Base-by-base conservation (phyloP, 306 rosid species). In the Medicago arabica region DNA sequence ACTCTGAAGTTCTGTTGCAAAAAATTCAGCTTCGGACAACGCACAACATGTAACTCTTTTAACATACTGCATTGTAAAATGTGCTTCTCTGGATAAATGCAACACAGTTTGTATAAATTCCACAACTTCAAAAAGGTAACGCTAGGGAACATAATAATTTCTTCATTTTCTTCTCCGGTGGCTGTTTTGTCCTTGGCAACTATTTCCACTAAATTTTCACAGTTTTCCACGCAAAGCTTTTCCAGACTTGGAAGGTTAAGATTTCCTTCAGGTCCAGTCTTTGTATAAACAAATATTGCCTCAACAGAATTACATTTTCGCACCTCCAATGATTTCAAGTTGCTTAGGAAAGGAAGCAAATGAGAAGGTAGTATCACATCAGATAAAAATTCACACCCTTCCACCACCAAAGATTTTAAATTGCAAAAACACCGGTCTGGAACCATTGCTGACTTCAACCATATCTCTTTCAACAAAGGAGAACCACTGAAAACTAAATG, bases 311-410 rank as follows among this genome's bases (percentile, higher is more conserved):
- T 17, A 25, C 67, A 66, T 0, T 66, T 19, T 2, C 19, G 34
- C 34, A 76, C 80, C 2, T 9, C 9, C 59, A 67, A 41, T 49
- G 17, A 11, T 54, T 23, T 19, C 55, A 76, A 54, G 11, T 67
- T 46, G 0, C 39, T 54, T 2, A 76, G 44, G 28, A n/a, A 16
- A 23, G 34, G 47, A 23, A 76, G 34, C 15, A 76, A 14, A 67
- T 41, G 8, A 15, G 58, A 76, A n/a, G 80, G 71, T 0, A 72
- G 58, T 5, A 75, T 19, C 2, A 13, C 79, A 31, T 47, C n/a
- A 28, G 43, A 36, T 36, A 62, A 36, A 34, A 70, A 25, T 18
- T 77, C 18, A 47, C 71, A 75, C 21, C 77, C 77, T 19, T 47
- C 23, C 8, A n/a, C 8, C 0, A 5, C 0, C 3, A 12, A 7